These are phyloP conservation scores for Chlorella sp. DNA, from an alignment of 139 green algal species.

Conservation along the genomic window DNA sequence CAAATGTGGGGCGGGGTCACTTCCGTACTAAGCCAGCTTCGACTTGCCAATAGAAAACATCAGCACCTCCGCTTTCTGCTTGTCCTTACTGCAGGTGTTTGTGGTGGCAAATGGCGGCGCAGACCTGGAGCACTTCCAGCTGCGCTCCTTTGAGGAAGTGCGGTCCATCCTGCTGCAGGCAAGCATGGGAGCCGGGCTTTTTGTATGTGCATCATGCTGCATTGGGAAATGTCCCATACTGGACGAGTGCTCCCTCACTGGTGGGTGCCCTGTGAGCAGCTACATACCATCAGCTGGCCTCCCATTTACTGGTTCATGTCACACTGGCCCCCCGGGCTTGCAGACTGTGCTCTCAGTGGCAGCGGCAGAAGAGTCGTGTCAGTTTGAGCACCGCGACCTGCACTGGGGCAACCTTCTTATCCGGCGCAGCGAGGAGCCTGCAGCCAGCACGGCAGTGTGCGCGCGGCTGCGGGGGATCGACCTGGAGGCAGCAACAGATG, in stretches of 20 bases:
- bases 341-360: slow-evolving; percentile 85
- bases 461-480: slow-evolving; percentile 40
- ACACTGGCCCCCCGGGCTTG: not conserved
- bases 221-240: no score
- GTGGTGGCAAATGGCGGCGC: slow-evolving; percentile 79
- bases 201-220: not conserved
- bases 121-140: slow-evolving; percentile 89
- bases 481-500: not conserved
- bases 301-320: not conserved
- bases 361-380: slow-evolving; percentile 83
- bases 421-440: not conserved
- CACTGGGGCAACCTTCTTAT: slow-evolving; percentile 93
- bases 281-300: not conserved
- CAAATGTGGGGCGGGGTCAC: no score
- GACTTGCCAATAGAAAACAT: no score
- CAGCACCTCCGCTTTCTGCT: not conserved
- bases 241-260: not conserved
- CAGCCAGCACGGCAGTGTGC: not conserved
- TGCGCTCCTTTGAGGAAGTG: slow-evolving; percentile 76
- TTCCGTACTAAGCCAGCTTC: no score
- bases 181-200: not conserved
- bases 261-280: no score
- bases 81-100: slow-evolving; percentile 49
- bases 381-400: slow-evolving; percentile 99
- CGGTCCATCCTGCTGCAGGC: slow-evolving; percentile 89